These are phyloP conservation scores for Coelastrella sp. DNA, from an alignment of 139 green algal genomes.

Conservation along the genomic window DNA sequence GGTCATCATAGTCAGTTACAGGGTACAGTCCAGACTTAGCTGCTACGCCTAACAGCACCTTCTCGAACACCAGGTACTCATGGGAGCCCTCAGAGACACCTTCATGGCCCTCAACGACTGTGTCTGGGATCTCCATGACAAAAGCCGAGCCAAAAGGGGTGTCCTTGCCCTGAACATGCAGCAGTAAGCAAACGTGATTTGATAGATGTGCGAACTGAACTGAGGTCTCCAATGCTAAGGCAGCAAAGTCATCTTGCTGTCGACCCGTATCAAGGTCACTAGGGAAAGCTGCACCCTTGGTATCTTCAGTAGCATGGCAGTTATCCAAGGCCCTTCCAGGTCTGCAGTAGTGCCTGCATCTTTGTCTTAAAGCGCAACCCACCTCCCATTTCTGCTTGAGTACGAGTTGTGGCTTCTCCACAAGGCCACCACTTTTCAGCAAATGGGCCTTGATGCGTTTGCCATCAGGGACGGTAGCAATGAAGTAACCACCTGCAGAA, in stretches of 20 bases:
- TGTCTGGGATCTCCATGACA: conserved; percentile 35
- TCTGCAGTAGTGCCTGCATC: too few relatives aligned
- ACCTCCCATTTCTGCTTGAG: conserved; percentile 78
- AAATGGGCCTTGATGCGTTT: conserved; percentile 72
- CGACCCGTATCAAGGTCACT: too few relatives aligned
- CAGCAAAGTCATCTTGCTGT: too few relatives aligned
- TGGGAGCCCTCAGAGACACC: conserved; percentile 70
- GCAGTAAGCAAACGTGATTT: too few relatives aligned
- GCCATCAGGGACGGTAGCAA: conserved; percentile 86
- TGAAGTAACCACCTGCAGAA: conserved; percentile 85
- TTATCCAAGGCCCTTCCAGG: not conserved
- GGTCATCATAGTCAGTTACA: conserved; percentile 65
- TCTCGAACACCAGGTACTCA: conserved; percentile 90
- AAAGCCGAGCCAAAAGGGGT: conserved; percentile 28
- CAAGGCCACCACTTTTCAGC: conserved; percentile 14
- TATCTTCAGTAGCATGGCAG: too few relatives aligned
- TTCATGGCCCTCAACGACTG: conserved; percentile 46
- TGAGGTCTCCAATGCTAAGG: too few relatives aligned
- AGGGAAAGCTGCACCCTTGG: too few relatives aligned
- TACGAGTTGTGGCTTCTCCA: conserved; percentile 68
- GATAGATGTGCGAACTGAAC: too few relatives aligned
- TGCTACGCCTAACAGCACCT: conserved; percentile 69
- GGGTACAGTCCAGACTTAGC: conserved; percentile 69
- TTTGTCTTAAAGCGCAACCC: not conserved
- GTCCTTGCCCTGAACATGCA: conserved; percentile 3